Percentiles rank a stretch among this genome's conserved stretches.
Evolutionary conservation across 768 basidiomycete species (phyloP).

Genomic region (Calocybe cyanea): DNA sequence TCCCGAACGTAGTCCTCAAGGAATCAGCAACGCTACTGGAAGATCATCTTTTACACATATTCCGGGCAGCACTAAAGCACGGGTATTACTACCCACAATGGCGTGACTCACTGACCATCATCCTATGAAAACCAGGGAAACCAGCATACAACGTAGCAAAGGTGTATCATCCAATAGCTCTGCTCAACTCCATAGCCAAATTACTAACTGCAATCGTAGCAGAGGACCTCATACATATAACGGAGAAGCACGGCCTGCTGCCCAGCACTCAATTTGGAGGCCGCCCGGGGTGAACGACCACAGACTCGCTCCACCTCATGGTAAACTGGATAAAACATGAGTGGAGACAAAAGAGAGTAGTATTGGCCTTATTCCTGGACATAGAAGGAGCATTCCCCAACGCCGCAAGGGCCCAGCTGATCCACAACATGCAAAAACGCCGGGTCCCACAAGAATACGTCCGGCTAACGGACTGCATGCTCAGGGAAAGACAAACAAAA

Average conservation of each 20-base stretch:
- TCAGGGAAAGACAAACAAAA: conserved; percentile 15
- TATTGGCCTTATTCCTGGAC: conserved; percentile 23
- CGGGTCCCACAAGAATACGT: conserved; percentile 19
- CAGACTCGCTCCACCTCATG: conserved; percentile 18
- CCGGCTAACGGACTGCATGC: conserved; percentile 10
- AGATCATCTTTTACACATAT: neutral
- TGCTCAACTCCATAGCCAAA: neutral
- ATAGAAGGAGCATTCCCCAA: conserved; percentile 25
- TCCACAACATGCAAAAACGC: conserved; percentile 18
- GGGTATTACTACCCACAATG: neutral
- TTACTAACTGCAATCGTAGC: neutral
- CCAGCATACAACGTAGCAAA: neutral
- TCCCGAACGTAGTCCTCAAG: neutral
- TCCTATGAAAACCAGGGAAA: neutral
- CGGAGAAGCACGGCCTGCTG: neutral
- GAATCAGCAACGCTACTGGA: neutral
- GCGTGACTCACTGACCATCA: neutral
- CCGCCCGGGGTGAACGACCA: conserved; percentile 22
- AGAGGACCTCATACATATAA: neutral
- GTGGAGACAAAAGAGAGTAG: conserved; percentile 24
- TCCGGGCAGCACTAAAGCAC: neutral
- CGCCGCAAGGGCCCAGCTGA: neutral
- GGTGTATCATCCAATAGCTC: neutral
- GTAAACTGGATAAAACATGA: conserved; percentile 29
- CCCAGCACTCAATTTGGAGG: conserved; percentile 11